Evolutionary conservation across 2,329 filamentous ascomycete genomes (phyloP).

Genomic region (Thermoascus crustaceus): DNA sequence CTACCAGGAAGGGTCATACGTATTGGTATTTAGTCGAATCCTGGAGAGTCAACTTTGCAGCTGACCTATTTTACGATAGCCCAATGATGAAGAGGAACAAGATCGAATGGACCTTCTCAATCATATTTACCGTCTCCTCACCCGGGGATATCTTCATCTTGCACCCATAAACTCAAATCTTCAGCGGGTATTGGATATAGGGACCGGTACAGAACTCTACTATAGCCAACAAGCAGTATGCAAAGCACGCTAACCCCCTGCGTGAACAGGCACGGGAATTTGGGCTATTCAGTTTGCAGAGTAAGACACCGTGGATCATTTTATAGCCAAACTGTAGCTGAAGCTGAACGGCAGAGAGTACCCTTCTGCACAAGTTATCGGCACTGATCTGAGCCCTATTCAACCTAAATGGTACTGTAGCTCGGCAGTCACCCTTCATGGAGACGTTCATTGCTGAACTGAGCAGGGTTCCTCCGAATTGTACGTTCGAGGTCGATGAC

Average conservation of each 20-base stretch:
- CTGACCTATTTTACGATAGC: neutral
- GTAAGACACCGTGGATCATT: conserved; percentile 4
- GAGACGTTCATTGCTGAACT: too few relatives aligned
- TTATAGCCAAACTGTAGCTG: neutral
- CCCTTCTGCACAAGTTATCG: conserved; percentile 14
- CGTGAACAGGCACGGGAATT: too few relatives aligned
- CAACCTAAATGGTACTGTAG: conserved; percentile 17
- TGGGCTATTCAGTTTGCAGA: conserved; percentile 10
- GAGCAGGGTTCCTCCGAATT: conserved; percentile 22
- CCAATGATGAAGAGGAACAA: conserved; percentile 3
- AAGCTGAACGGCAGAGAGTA: conserved; percentile 10
- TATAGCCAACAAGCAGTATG: too few relatives aligned
- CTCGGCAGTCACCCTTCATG: too few relatives aligned
- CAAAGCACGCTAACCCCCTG: too few relatives aligned
- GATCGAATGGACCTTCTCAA: conserved; percentile 1
- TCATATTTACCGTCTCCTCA: neutral
- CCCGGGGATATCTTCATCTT: neutral
- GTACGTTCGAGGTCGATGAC: conserved; percentile 22
- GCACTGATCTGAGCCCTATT: conserved; percentile 16
- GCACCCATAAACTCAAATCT: neutral
- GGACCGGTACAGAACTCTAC: neutral
- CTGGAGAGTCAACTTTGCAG: neutral
- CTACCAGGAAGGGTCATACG: conserved; percentile 16
- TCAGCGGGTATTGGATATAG: conserved; percentile 1
- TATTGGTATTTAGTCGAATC: conserved; percentile 10